Base-by-base conservation (phyloP, 169 alveolate species). In the Cryptosporidium ubiquitum region DNA sequence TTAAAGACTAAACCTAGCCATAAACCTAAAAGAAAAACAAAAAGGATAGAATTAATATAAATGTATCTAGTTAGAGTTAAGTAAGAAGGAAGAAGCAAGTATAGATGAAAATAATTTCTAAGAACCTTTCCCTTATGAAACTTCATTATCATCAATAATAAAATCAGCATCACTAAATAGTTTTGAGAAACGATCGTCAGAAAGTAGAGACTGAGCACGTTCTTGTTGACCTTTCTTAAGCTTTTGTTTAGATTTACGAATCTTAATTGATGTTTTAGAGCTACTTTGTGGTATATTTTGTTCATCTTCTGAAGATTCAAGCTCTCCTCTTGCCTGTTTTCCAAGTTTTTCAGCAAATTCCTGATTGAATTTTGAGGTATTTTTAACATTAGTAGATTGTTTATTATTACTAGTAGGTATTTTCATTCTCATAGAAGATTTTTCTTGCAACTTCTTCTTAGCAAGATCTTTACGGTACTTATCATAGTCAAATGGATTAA, bases 401-500 rank as follows among this genome's bases (percentile, higher is more conserved):
- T 42, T 58, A 47, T 57, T 79, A 10, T 57, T n/a, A 18, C 2
- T 33, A 12, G 14, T 89, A 73, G 95, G 89, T 70, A 95, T 47
- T 16, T 70, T 92, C 37, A 94, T 93, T 91, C 98, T 89, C 92
- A 95, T 93, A 10, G 95, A 95, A 49, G 95, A 94, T 85, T 93
- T 84, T 73, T 93, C 92, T 66, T 96, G 96, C 33, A 95, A 70
- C 84, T 95, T 94, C 84, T 94, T 92, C 60, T 92, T 92, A 26
- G 94, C 91, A 74, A 93, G 84, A 23, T 94, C 95, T 75, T 94
- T 91, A 75, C 93, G 70, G 79, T 94, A 94, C 68, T 94, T 86
- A 20, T 97, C 94, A 68, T 86, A 94, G 35, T 94, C 97, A 66
- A 94, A 92, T 20, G 96, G 97, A 40, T 96, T 94, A 23, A 95